Conservation (phyloP, 2,329 filamentous ascomycete genomes). For the Aspergillus terreus region DNA sequence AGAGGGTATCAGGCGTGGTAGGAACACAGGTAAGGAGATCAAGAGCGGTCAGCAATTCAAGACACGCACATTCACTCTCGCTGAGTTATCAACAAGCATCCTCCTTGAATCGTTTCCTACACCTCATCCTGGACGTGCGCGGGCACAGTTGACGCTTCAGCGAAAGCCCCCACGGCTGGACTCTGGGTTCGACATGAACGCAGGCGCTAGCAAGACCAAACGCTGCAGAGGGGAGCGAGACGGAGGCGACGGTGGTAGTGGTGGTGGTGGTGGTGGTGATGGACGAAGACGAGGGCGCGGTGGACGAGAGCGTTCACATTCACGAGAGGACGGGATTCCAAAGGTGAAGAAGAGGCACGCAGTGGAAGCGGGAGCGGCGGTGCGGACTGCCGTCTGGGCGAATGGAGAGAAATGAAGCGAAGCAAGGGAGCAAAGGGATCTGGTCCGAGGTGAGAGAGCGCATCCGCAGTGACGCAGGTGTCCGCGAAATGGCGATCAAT, state of each 20-base stretch:
- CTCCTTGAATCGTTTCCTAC: slow-evolving; percentile 42
- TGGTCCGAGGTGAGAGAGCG: slow-evolving; percentile 16
- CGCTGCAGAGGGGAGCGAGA: slow-evolving; percentile 2
- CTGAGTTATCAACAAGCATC: slow-evolving; percentile 36
- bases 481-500: slow-evolving; percentile 22
- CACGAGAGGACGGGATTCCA: slow-evolving; percentile 15
- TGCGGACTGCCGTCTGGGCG: slow-evolving; percentile 13
- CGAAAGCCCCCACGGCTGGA: slow-evolving; percentile 24
- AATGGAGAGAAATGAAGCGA: slow-evolving; percentile 12
- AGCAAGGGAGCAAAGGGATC: slow-evolving; percentile 25
- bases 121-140: slow-evolving; percentile 40
- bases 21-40: slow-evolving; percentile 12
- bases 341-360: slow-evolving; percentile 14
- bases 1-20: slow-evolving; percentile 10
- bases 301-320: slow-evolving; percentile 12
- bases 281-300: slow-evolving; percentile 5
- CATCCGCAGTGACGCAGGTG: slow-evolving; percentile 23
- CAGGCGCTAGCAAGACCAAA: neutral
- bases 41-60: slow-evolving; percentile 17
- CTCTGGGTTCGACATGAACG: slow-evolving; percentile 24
- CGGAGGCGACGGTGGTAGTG: neutral
- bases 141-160: slow-evolving; percentile 23
- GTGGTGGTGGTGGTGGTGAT: neutral
- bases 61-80: slow-evolving; percentile 21
- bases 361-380: slow-evolving; percentile 11